phyloP scores from a whole-genome alignment of 331 rosid genomes.

The Cydonia oblonga region DNA sequence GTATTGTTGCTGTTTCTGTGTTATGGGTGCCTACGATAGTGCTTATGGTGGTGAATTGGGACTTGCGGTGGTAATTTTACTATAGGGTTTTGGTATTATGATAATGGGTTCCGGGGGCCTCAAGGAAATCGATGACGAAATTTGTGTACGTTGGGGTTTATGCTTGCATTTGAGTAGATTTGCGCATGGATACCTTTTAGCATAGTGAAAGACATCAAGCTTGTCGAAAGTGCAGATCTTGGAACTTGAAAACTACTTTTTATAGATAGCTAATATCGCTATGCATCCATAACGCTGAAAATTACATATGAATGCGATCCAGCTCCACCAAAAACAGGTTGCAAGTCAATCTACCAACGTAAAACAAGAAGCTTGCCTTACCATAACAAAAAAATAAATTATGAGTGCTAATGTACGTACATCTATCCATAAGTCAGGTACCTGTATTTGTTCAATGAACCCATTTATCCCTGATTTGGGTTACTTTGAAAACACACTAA shows the following conservation, averaged over 20 bases:
- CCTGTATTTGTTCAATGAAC: neutral
- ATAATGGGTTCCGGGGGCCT: neutral
- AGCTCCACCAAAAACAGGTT: neutral
- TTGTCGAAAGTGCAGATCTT: neutral
- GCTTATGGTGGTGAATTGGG: neutral
- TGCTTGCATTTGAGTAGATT: neutral
- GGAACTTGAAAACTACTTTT: neutral
- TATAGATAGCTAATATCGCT: neutral
- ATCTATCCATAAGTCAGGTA: neutral
- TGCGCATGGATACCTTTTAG: neutral
- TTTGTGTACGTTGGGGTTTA: neutral
- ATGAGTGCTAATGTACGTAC: neutral
- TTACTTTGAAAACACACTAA: neutral
- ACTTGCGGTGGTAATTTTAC: neutral
- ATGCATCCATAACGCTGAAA: neutral
- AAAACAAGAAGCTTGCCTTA: neutral
- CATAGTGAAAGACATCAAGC: neutral
- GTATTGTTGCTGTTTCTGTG: neutral
- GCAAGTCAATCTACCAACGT: neutral
- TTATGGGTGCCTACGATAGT: neutral
- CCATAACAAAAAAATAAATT: too few species aligned
- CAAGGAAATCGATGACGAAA: neutral
- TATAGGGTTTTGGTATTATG: neutral
- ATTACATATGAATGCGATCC: neutral
- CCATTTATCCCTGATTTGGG: neutral